Conservation (phyloP, 768 basidiomycete genomes). For the Gloeopeniophorella convolvens region DNA sequence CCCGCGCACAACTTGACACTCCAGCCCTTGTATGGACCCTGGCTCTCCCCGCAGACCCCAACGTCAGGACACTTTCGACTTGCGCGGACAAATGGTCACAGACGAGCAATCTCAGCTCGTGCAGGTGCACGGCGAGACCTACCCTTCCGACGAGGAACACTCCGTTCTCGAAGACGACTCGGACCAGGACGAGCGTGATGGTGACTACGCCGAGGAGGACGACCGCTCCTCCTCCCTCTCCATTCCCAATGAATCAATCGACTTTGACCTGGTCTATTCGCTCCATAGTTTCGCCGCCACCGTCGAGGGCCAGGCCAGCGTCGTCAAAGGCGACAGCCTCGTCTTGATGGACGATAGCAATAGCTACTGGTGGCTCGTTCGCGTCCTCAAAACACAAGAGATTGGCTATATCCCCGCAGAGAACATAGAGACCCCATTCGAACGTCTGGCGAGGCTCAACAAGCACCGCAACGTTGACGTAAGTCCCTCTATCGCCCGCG, state of each 20-base stretch:
- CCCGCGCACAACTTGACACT: not conserved
- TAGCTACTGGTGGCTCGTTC: conserved; percentile 99
- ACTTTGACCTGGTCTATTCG: conserved; percentile 90
- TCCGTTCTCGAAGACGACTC: conserved; percentile 85
- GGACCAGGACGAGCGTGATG: conserved; percentile 61
- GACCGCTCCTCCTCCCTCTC: conserved; percentile 78
- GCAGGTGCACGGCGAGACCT: conserved; percentile 43
- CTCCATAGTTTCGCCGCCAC: conserved; percentile 96
- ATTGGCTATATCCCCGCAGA: conserved; percentile 99
- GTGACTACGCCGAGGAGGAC: conserved; percentile 67
- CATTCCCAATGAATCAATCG: conserved; percentile 87
- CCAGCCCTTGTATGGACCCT: conserved; percentile 2
- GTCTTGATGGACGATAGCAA: conserved; percentile 98
- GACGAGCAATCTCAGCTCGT: conserved; percentile 45
- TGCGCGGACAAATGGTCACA: conserved; percentile 54
- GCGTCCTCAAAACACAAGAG: conserved; percentile 96
- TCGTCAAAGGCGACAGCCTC: conserved; percentile 96
- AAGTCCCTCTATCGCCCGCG: conserved; percentile 28
- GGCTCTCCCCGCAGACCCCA: conserved; percentile 8
- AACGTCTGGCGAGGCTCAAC: conserved; percentile 90
- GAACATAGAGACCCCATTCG: conserved; percentile 98
- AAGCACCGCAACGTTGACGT: conserved; percentile 97
- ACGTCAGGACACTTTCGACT: conserved; percentile 63
- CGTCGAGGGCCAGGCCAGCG: conserved; percentile 97
- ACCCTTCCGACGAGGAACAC: conserved; percentile 65